phyloP scores from a whole-genome alignment of 73 alveolate species.

The Tetrahymena elliotti region DNA sequence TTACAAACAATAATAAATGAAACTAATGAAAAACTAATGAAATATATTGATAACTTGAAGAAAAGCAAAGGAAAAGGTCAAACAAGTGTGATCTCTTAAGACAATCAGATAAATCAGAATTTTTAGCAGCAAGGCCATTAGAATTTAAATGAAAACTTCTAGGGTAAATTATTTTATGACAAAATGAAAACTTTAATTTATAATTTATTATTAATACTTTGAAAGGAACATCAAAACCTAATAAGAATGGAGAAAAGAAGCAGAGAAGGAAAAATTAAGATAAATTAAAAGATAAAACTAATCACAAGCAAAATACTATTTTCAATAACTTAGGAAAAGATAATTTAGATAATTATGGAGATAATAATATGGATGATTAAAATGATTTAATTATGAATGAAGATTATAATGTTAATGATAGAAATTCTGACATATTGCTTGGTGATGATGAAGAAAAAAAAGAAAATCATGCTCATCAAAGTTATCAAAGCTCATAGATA shows the following conservation, averaged over 20 bases:
- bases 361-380: not conserved
- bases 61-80: not conserved
- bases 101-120: not conserved
- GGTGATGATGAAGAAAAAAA: not conserved
- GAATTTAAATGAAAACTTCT: not conserved
- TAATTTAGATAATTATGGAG: not conserved
- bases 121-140: not conserved
- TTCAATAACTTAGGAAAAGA: not conserved
- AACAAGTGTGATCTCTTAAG: not conserved
- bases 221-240: not conserved
- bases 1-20: not conserved
- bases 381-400: not conserved
- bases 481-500: not conserved
- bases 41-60: not conserved
- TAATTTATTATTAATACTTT: no score
- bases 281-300: not conserved
- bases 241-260: not conserved
- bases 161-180: not conserved
- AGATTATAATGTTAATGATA: not conserved
- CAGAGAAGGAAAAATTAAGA: not conserved
- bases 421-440: not conserved
- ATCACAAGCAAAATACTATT: not conserved
- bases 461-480: not conserved
- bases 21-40: not conserved
- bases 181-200: no score